A percentile compares a stretch with the other conserved stretches of the same genome.
Evolutionary conservation across 179 eudicot genomes (phyloP).

Genomic region (Heliamphora pulchella): DNA sequence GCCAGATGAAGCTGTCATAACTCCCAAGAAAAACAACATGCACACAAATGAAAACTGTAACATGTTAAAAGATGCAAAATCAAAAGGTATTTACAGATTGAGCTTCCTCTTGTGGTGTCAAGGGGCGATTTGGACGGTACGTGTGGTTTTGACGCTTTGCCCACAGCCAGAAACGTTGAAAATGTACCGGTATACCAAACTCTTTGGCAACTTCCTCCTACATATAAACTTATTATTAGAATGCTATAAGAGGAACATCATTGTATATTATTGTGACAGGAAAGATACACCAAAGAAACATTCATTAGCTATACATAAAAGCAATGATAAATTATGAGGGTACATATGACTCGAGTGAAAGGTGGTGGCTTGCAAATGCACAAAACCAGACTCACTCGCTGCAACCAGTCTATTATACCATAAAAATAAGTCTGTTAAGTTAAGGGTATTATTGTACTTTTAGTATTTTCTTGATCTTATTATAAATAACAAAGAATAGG

Average conservation of each 20-base stretch:
- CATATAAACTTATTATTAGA: constrained; percentile 1
- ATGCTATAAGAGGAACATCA: neutral
- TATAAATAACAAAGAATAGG: no score
- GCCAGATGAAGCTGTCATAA: neutral
- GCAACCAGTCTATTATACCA: neutral
- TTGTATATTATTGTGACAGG: neutral
- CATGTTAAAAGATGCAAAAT: constrained; percentile 11
- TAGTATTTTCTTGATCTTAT: no score
- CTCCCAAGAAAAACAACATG: neutral
- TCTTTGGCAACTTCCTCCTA: constrained; percentile 94
- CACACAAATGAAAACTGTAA: neutral
- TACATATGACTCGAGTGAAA: neutral
- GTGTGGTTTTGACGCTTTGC: constrained; percentile 94
- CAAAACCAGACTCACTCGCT: neutral
- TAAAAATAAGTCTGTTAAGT: neutral
- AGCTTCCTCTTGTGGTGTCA: constrained; percentile 59
- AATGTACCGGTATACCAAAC: constrained; percentile 78
- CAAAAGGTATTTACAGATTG: constrained; percentile 45
- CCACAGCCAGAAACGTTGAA: constrained; percentile 86
- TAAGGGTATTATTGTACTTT: no score
- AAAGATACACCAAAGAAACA: neutral
- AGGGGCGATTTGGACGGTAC: constrained; percentile 83
- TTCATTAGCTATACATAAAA: neutral
- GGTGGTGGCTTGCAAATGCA: neutral
- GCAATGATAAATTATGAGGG: neutral